Percentiles rank a stretch among this genome's conserved stretches.
These are phyloP conservation scores for Neocatenulostroma microsporum DNA, from an alignment of 2,329 filamentous ascomycete genomes.

Conservation along the genomic window DNA sequence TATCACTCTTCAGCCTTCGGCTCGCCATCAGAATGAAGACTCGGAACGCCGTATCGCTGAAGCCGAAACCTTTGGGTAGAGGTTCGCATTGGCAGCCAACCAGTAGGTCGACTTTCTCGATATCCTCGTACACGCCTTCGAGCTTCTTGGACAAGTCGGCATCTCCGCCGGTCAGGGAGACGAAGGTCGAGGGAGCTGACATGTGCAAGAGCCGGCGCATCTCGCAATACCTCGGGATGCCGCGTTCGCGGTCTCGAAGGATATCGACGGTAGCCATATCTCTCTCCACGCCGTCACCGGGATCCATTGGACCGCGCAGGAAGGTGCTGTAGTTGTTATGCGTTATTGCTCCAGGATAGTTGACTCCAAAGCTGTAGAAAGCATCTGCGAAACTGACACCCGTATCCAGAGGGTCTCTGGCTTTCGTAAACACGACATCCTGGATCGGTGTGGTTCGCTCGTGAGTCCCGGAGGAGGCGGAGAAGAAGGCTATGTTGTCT, in stretches of 20 bases:
- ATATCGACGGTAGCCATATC: constrained; percentile 43
- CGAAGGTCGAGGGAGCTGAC: constrained; percentile 31
- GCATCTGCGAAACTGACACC: constrained; percentile 30
- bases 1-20: constrained; percentile 38
- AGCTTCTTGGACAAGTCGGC: constrained; percentile 31
- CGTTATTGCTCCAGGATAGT: constrained; percentile 42
- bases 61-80: constrained; percentile 40
- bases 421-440: constrained; percentile 30
- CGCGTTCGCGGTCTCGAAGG: constrained; percentile 41
- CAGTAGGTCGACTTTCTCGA: constrained; percentile 38
- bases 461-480: constrained; percentile 22
- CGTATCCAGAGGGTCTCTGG: constrained; percentile 26
- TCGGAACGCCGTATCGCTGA: constrained; percentile 43
- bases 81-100: constrained; percentile 39
- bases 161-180: constrained; percentile 35
- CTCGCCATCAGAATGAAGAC: constrained; percentile 42
- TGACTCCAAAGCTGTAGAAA: constrained; percentile 43
- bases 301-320: constrained; percentile 34
- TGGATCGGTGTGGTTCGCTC: constrained; percentile 25
- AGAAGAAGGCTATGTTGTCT: constrained; percentile 32
- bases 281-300: constrained; percentile 33
- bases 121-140: constrained; percentile 34
- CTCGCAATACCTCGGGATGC: constrained; percentile 39
- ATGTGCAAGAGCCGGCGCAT: constrained; percentile 41
- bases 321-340: constrained; percentile 36